phyloP scores from a whole-genome alignment of 257 asterid species.

The Misopates orontium region DNA sequence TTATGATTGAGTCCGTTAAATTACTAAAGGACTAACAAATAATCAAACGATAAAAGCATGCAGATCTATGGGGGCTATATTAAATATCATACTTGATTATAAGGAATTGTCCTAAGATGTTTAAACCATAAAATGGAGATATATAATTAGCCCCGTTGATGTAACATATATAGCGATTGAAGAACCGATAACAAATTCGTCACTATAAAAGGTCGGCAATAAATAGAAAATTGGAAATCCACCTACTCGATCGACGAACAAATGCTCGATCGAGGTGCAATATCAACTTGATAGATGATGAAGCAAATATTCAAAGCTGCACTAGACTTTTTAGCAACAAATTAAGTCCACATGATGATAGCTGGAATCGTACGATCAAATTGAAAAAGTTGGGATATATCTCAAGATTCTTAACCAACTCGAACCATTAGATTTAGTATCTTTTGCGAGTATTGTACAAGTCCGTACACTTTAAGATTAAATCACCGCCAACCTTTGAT shows the following conservation, averaged over 20 bases:
- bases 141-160: too few species aligned
- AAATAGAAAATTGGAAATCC: constrained; percentile 9
- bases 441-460: constrained; percentile 19
- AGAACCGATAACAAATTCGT: not conserved
- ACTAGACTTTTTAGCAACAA: constrained; percentile 25
- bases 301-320: constrained; percentile 19
- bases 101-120: too few species aligned
- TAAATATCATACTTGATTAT: too few species aligned
- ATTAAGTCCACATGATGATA: constrained; percentile 18
- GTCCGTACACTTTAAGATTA: constrained; percentile 6
- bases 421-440: constrained; percentile 25
- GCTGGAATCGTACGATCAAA: constrained; percentile 7
- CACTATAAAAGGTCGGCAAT: constrained; percentile 28
- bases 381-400: not conserved
- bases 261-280: constrained; percentile 14
- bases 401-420: not conserved
- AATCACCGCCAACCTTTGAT: too few species aligned
- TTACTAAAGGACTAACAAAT: too few species aligned
- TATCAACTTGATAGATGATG: constrained; percentile 19
- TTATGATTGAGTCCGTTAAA: too few species aligned
- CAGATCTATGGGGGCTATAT: too few species aligned
- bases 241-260: constrained; percentile 23
- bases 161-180: too few species aligned
- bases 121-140: too few species aligned
- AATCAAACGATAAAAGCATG: too few species aligned